These are phyloP conservation scores for Brassica nigra DNA, from an alignment of 345 rosid species.

Conservation along the genomic window DNA sequence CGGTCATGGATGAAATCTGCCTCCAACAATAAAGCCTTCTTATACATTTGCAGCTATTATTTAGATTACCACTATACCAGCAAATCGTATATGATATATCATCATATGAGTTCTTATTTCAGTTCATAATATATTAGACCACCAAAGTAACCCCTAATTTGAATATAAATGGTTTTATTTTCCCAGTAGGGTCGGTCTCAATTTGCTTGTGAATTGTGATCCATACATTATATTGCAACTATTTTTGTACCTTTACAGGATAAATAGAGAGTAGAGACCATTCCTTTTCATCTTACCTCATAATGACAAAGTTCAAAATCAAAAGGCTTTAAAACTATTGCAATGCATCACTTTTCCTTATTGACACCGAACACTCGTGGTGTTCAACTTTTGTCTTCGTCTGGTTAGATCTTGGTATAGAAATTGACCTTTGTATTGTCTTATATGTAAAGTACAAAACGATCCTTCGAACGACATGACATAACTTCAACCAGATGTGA, in stretches of 20 bases:
- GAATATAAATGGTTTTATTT: not conserved
- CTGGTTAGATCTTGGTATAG: constrained; percentile 30
- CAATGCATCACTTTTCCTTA: constrained; percentile 25
- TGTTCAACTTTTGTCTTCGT: constrained; percentile 35
- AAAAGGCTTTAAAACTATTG: constrained; percentile 23
- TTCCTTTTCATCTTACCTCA: constrained; percentile 29
- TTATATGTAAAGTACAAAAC: constrained; percentile 11
- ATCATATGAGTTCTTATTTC: constrained; percentile 2
- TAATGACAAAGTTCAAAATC: constrained; percentile 21
- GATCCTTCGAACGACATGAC: constrained; percentile 30
- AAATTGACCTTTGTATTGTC: constrained; percentile 42
- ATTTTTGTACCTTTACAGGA: not conserved
- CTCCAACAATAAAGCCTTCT: too few relatives aligned
- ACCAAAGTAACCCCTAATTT: not conserved
- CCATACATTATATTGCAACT: constrained; percentile 16
- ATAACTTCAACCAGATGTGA: constrained; percentile 25
- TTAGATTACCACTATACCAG: too few relatives aligned
- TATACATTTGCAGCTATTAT: too few relatives aligned
- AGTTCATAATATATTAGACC: constrained; percentile 5
- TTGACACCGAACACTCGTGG: constrained; percentile 22
- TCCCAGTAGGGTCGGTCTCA: constrained; percentile 20
- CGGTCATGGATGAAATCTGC: too few relatives aligned
- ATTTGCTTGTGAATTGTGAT: constrained; percentile 6
- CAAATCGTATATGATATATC: not conserved
- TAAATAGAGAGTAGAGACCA: constrained; percentile 26